Evolutionary conservation across 805 yeast genomes (phyloP).

Genomic region (Candida cerambycidarum): DNA sequence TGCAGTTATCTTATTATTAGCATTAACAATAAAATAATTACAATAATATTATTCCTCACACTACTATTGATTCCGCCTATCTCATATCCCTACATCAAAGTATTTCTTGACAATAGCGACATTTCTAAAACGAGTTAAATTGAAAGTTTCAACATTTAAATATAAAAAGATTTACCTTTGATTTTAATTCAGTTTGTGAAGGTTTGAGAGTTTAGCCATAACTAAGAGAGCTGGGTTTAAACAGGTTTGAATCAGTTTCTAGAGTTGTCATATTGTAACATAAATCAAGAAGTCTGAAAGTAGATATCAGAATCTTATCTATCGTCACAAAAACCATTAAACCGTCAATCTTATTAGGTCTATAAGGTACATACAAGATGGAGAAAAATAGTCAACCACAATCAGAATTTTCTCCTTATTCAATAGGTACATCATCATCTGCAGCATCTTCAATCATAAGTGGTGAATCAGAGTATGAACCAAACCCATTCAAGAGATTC

Average conservation of each 20-base stretch:
- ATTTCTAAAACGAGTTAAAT: not conserved
- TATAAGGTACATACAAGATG: conserved; percentile 4
- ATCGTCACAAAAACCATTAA: too few species aligned
- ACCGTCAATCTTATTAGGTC: too few species aligned
- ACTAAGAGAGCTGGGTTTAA: too few species aligned
- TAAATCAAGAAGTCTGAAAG: too few species aligned
- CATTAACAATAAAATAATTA: not conserved
- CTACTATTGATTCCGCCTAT: not conserved
- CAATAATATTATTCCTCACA: not conserved
- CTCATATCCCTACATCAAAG: not conserved
- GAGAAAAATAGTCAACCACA: conserved; percentile 6
- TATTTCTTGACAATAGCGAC: not conserved
- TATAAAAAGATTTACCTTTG: not conserved
- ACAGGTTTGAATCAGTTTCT: not conserved
- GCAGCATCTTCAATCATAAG: conserved; percentile 6
- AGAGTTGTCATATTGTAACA: too few species aligned
- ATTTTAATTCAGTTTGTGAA: not conserved
- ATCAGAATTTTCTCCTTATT: conserved; percentile 11
- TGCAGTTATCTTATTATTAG: too few species aligned
- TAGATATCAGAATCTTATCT: too few species aligned
- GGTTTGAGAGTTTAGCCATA: not conserved
- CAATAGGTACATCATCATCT: conserved; percentile 4
- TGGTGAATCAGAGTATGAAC: conserved; percentile 13
- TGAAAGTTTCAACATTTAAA: not conserved
- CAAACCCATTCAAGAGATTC: conserved; percentile 19